A percentile compares a stretch with the other conserved stretches of the same genome.
Evolutionary conservation across 176 grass and related monocot genomes (phyloP).

Genomic region (Bothriochloa decipiens): DNA sequence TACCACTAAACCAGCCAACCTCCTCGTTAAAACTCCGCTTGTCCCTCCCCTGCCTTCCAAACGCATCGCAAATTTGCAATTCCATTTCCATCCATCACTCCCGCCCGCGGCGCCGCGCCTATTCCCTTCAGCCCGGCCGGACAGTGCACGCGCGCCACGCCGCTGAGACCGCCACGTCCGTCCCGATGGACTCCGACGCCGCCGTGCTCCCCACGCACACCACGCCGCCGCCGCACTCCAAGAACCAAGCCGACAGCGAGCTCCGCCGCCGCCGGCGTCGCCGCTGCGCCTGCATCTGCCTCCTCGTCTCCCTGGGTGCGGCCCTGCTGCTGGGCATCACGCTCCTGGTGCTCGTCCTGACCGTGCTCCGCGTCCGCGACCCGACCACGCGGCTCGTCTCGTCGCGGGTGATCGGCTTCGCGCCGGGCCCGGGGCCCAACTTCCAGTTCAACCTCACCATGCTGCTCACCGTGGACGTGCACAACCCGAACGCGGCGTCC

Average conservation of each 20-base stretch:
- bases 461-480: conserved; percentile 51
- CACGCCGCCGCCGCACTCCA: neutral
- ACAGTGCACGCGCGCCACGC: neutral
- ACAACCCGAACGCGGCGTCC: conserved; percentile 76
- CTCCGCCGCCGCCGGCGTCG: neutral
- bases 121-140: neutral
- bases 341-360: conserved; percentile 61
- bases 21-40: neutral
- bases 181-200: conserved; percentile 3
- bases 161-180: neutral
- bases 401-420: conserved; percentile 40
- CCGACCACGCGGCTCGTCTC: conserved; percentile 58
- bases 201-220: conserved; percentile 6
- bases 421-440: conserved; percentile 2
- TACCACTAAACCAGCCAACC: conserved; percentile 1
- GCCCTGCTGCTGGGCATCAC: conserved; percentile 49
- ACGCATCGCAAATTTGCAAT: neutral
- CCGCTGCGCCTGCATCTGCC: conserved; percentile 32
- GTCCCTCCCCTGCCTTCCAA: neutral
- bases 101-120: neutral
- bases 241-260: neutral
- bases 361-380: conserved; percentile 66
- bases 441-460: conserved; percentile 72
- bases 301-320: conserved; percentile 16
- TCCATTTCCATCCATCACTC: neutral